Evolutionary conservation across 345 rosid genomes (phyloP), one percentile per base, ranked within the genome.

Genomic region (Arabidopsis arenosa): DNA sequence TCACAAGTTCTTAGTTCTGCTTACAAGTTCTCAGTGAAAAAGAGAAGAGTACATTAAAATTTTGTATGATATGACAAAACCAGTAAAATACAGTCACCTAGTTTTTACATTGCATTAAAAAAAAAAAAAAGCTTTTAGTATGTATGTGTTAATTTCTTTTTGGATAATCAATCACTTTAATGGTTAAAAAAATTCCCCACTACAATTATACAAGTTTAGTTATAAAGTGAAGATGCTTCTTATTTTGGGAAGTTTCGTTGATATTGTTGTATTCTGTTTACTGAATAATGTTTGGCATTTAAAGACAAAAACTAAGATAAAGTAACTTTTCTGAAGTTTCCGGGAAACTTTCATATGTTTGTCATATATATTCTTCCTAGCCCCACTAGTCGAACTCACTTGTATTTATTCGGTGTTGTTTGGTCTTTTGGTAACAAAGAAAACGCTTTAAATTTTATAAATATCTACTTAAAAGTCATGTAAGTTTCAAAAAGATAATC

Each of bases 281-380:
- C 39, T 56, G 41, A 56, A 65, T 32, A 55, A 33, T 65, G 71
- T 43, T 63, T 1, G 64, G 28, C 55, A 54, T 32, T 33, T 53
- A 18, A 55, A 44, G 66, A 74, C 73, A 75, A 66, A 9, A 51
- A 4, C 17, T 15, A 15, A 4, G 49, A 28, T 1, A 61, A 61
- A 48, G 26, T 2, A 8, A 7, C 6, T 47, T 35, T 63, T 15
- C 57, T 28, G 73, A 59, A 66, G 11, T 58, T 75, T 66, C 79
- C 67, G 28, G 15, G 73, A 75, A 75, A 66, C 9, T 75, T 74
- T 74, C 72, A 64, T 62, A 39, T 44, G 57, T 39, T 17, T 23
- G 30, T 41, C 65, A 26, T 30, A 49, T 12, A 26, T 5, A 52
- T 30, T 17, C 41, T 54, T 32, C 37, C 45, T 32, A 11, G 76